Evolutionary conservation across 1,284 basidiomycete genomes (phyloP).

Genomic region (Cystobasidium sp.): DNA sequence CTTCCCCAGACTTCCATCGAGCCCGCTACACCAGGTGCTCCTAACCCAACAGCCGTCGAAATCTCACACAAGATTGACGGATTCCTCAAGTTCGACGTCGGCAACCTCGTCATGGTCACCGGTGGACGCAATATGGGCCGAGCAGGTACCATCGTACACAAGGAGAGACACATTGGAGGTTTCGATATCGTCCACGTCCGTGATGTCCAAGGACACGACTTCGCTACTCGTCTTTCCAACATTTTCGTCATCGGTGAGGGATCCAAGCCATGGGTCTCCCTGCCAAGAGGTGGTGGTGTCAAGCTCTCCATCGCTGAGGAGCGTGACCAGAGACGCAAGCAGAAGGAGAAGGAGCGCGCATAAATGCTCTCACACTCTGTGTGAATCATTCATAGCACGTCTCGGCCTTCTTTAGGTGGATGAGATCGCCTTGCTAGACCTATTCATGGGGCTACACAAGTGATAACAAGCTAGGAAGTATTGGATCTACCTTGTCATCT

Average conservation of each 20-base stretch:
- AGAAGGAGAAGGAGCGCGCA: constrained; percentile 44
- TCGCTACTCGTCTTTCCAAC: constrained; percentile 95
- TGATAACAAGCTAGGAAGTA: too few species aligned
- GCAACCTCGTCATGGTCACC: constrained; percentile 96
- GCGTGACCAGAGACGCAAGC: constrained; percentile 56
- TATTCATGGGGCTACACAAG: too few species aligned
- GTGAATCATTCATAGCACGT: not conserved
- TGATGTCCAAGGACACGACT: constrained; percentile 92
- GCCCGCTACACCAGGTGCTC: constrained; percentile 40
- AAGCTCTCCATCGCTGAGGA: constrained; percentile 69
- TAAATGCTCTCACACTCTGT: not conserved
- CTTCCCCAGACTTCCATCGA: constrained; percentile 63
- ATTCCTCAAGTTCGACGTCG: constrained; percentile 94
- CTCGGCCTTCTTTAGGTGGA: too few species aligned
- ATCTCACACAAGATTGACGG: constrained; percentile 76
- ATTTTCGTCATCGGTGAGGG: constrained; percentile 98
- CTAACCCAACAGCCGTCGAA: constrained; percentile 44
- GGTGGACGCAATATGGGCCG: constrained; percentile 99
- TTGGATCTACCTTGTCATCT: too few species aligned
- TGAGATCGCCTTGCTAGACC: too few species aligned
- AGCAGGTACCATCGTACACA: constrained; percentile 91
- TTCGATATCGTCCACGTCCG: constrained; percentile 98
- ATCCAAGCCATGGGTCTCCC: constrained; percentile 92
- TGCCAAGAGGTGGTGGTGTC: constrained; percentile 97
- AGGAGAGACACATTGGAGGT: constrained; percentile 96